A percentile compares a stretch with the other conserved stretches of the same genome.
Evolutionary conservation across 192 early-diverging fungal genomes (phyloP).

Genomic region (Pilaira anomala): DNA sequence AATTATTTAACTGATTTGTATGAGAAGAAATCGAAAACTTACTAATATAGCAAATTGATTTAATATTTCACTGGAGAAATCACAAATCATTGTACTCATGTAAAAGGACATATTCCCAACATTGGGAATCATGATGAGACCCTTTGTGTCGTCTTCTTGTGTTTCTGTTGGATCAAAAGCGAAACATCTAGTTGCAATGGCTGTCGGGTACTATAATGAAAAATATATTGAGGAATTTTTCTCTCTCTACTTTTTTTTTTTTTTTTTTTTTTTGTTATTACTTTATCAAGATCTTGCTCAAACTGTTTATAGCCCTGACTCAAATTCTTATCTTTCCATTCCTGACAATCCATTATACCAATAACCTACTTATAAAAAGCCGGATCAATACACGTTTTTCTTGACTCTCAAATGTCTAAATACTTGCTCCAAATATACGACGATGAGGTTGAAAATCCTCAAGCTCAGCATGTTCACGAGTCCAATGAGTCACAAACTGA

Average conservation of each 20-base stretch:
- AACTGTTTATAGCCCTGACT: conserved; percentile 60
- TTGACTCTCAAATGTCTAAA: not conserved
- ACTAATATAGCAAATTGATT: conserved; percentile 64
- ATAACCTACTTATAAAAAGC: conserved; percentile 53
- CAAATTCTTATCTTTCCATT: conserved; percentile 57
- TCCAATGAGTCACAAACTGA: conserved; percentile 68
- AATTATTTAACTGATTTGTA: not conserved
- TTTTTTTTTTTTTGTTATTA: conserved; percentile 25
- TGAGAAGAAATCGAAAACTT: conserved; percentile 3
- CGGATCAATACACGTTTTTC: not conserved
- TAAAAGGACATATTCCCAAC: conserved; percentile 77
- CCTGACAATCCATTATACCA: conserved; percentile 78
- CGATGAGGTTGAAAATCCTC: conserved; percentile 75
- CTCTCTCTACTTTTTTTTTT: too few species aligned
- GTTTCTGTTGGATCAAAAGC: conserved; percentile 78
- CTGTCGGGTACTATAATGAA: conserved; percentile 59
- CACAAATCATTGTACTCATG: conserved; percentile 72
- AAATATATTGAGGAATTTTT: not conserved
- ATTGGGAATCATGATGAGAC: conserved; percentile 76
- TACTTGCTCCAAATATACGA: conserved; percentile 67
- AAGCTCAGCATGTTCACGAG: conserved; percentile 62
- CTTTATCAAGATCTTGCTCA: conserved; percentile 54
- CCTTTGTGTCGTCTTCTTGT: conserved; percentile 71
- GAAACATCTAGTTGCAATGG: conserved; percentile 70
- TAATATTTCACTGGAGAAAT: conserved; percentile 72